phyloP scores from a whole-genome alignment of 768 basidiomycete species.

The Daedaleopsis sinensis region DNA sequence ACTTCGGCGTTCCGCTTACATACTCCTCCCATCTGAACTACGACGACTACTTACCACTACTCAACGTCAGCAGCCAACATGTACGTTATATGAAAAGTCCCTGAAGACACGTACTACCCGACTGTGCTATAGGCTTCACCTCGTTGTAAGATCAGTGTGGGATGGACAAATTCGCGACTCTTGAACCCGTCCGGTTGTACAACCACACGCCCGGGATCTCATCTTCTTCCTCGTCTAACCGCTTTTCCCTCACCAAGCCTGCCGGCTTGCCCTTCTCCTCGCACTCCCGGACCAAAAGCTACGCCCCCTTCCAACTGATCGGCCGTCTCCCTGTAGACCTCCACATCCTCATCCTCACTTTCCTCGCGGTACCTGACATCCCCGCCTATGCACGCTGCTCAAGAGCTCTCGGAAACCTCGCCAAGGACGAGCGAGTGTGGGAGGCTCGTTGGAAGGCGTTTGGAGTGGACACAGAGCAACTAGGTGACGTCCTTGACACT shows the following conservation, averaged over 20 bases:
- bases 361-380: conserved; percentile 80
- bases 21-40: no score
- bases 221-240: conserved; percentile 16
- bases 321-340: conserved; percentile 82
- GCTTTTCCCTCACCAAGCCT: conserved; percentile 18
- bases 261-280: conserved; percentile 17
- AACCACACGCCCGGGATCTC: conserved; percentile 1
- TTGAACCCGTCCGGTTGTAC: conserved; percentile 61
- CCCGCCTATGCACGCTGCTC: conserved; percentile 72
- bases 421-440: conserved; percentile 80
- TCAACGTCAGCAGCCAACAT: no score
- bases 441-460: conserved; percentile 69
- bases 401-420: conserved; percentile 63
- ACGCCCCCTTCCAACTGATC: conserved; percentile 45
- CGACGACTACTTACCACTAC: no score
- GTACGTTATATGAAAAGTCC: no score
- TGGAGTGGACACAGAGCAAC: conserved; percentile 45
- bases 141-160: not conserved
- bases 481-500: conserved; percentile 56
- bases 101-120: no score
- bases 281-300: conserved; percentile 21
- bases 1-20: no score
- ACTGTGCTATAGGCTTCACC: not conserved
- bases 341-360: conserved; percentile 71
- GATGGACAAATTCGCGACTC: conserved; percentile 88